Evolutionary conservation across 164 flowering plant species (phyloP).

Genomic region (Vitis cinerea): DNA sequence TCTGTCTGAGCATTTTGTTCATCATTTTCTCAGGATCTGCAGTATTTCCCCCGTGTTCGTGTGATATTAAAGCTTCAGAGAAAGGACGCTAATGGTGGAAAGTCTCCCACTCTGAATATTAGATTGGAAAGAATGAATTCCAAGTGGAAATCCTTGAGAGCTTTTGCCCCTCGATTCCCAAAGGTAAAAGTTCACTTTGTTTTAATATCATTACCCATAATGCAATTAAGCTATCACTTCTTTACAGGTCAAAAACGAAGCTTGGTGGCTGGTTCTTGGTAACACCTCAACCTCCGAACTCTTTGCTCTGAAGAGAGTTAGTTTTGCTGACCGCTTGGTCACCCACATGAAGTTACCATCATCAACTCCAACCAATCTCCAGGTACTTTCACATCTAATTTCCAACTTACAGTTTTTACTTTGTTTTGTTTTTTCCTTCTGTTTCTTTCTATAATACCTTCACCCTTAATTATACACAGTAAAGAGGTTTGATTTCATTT

Average conservation of each 20-base stretch:
- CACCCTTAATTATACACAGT: no score
- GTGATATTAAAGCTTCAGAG: slow-evolving; percentile 55
- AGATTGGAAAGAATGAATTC: slow-evolving; percentile 60
- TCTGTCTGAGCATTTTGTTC: background rate
- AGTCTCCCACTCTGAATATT: slow-evolving; percentile 38
- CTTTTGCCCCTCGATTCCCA: slow-evolving; percentile 82
- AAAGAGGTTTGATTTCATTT: no score
- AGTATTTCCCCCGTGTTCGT: slow-evolving; percentile 66
- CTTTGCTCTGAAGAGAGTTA: slow-evolving; percentile 77
- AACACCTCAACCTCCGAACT: slow-evolving; percentile 71
- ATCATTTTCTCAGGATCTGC: slow-evolving; percentile 59
- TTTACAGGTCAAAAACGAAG: slow-evolving; percentile 85
- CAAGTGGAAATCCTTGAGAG: slow-evolving; percentile 49
- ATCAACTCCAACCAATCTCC: slow-evolving; percentile 30
- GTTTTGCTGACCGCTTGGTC: slow-evolving; percentile 56
- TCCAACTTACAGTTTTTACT: background rate
- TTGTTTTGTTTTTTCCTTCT: background rate
- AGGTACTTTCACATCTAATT: slow-evolving; percentile 37
- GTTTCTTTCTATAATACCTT: background rate
- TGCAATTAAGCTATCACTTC: slow-evolving; percentile 11
- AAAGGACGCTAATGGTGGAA: slow-evolving; percentile 27
- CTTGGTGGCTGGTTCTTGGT: slow-evolving; percentile 95
- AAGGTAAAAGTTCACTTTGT: slow-evolving; percentile 51
- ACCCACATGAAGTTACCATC: slow-evolving; percentile 77
- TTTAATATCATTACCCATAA: background rate